Percentiles rank a stretch among this genome's conserved stretches.
Conservation (phyloP, 2,329 filamentous ascomycete genomes). For the Plectosphaerella plurivora region DNA sequence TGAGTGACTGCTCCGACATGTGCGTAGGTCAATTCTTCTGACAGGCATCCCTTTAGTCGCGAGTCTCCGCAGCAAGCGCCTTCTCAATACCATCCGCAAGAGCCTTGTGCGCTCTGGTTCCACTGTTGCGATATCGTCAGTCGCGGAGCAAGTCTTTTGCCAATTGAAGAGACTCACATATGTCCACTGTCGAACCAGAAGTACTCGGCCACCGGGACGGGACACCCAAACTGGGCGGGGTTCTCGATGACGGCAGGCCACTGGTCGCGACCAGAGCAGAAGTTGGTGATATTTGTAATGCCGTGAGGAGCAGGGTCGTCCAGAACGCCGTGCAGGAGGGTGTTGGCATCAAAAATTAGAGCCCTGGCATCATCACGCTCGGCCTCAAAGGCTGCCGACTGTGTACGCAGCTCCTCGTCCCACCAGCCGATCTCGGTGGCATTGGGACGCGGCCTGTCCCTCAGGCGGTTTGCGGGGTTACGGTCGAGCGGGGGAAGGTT, state of each 20-base stretch:
- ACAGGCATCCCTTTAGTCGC: background rate
- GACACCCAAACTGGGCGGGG: conserved; percentile 19
- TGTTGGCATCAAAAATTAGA: conserved; percentile 24
- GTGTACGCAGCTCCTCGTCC: background rate
- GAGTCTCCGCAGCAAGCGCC: background rate
- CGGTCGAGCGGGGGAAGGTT: conserved; percentile 43
- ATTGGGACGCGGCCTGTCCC: background rate
- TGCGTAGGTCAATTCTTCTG: no score
- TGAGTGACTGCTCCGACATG: no score
- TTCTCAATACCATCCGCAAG: background rate
- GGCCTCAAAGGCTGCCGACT: conserved; percentile 24
- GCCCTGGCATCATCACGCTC: conserved; percentile 13
- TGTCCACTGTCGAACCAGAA: conserved; percentile 26
- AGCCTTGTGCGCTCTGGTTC: conserved; percentile 1
- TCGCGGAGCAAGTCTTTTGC: background rate
- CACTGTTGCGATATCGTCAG: background rate
- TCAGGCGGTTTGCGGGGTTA: background rate
- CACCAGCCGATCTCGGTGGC: conserved; percentile 1
- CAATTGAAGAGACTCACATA: conserved; percentile 1
- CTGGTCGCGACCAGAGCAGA: conserved; percentile 18
- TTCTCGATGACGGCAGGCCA: conserved; percentile 16
- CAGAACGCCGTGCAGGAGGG: conserved; percentile 22
- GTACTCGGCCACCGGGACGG: conserved; percentile 19
- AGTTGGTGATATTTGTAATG: conserved; percentile 21
- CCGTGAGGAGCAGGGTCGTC: conserved; percentile 19